A percentile compares a stretch with the other conserved stretches of the same genome.
phyloP scores from a whole-genome alignment of 495 filamentous ascomycete species.

The Tuber borchii region DNA sequence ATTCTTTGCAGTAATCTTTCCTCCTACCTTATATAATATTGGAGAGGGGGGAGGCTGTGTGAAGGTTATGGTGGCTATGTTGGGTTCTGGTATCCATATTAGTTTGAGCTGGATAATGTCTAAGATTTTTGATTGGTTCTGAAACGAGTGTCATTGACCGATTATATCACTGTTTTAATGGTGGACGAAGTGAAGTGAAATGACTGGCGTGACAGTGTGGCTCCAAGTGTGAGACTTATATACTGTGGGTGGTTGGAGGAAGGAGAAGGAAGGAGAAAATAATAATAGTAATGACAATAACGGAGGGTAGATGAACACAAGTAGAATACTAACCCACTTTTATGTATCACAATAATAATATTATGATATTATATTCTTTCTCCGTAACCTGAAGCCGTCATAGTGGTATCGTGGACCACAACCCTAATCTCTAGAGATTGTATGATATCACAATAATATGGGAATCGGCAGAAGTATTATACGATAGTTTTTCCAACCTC shows the following conservation, averaged over 20 bases:
- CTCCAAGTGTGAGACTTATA: not conserved
- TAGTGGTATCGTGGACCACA: too few relatives aligned
- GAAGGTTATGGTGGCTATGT: not conserved
- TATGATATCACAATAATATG: too few relatives aligned
- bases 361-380: too few relatives aligned
- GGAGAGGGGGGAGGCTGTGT: not conserved
- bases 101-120: not conserved
- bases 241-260: not conserved
- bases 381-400: too few relatives aligned
- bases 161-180: not conserved
- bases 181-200: not conserved
- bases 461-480: too few relatives aligned
- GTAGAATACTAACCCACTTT: too few relatives aligned
- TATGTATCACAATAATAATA: too few relatives aligned
- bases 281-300: too few relatives aligned
- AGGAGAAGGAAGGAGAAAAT: not conserved
- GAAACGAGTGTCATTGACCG: not conserved
- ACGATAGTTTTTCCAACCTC: too few relatives aligned
- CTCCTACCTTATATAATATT: not conserved
- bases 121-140: not conserved
- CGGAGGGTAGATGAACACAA: too few relatives aligned
- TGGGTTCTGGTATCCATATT: not conserved
- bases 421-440: too few relatives aligned
- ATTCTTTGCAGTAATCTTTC: not conserved
- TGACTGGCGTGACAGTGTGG: not conserved